Evolutionary conservation across 2,329 filamentous ascomycete genomes (phyloP).

Genomic region (Metarhizium anisopliae): DNA sequence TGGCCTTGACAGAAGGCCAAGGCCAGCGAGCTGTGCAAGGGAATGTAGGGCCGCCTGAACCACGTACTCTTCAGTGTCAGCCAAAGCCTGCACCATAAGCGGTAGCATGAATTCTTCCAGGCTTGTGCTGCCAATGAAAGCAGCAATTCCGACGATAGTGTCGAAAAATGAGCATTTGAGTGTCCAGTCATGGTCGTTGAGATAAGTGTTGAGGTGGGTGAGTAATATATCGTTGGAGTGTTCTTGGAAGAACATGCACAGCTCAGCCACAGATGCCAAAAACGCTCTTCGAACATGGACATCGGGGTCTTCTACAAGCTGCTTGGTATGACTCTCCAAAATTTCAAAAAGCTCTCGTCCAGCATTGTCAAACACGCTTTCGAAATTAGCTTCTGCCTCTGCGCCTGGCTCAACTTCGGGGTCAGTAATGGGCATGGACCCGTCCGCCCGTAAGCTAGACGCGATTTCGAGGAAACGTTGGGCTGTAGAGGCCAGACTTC

Average conservation of each 20-base stretch:
- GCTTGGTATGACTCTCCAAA: slow-evolving; percentile 83
- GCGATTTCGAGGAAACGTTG: slow-evolving; percentile 83
- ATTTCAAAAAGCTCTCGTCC: slow-evolving; percentile 71
- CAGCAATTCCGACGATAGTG: slow-evolving; percentile 83
- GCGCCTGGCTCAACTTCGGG: slow-evolving; percentile 68
- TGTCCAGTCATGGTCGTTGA: slow-evolving; percentile 95
- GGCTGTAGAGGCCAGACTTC: slow-evolving; percentile 78
- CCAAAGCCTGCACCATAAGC: slow-evolving; percentile 88
- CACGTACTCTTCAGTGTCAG: slow-evolving; percentile 88
- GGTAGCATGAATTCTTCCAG: slow-evolving; percentile 93
- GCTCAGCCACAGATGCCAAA: slow-evolving; percentile 77
- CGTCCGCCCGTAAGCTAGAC: slow-evolving; percentile 76
- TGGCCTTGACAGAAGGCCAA: slow-evolving; percentile 77
- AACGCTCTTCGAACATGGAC: slow-evolving; percentile 84
- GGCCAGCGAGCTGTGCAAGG: slow-evolving; percentile 74
- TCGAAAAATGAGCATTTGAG: slow-evolving; percentile 96
- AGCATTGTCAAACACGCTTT: slow-evolving; percentile 82
- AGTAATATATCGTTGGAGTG: slow-evolving; percentile 93
- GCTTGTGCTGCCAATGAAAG: slow-evolving; percentile 80
- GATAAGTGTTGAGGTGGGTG: slow-evolving; percentile 91
- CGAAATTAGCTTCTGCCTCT: slow-evolving; percentile 61
- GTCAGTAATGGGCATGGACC: slow-evolving; percentile 67
- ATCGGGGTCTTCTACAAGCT: slow-evolving; percentile 78
- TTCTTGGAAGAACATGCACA: slow-evolving; percentile 92
- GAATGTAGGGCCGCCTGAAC: slow-evolving; percentile 85